Conservation (phyloP, 1,284 basidiomycete species). For the Binderoboletus segoi region DNA sequence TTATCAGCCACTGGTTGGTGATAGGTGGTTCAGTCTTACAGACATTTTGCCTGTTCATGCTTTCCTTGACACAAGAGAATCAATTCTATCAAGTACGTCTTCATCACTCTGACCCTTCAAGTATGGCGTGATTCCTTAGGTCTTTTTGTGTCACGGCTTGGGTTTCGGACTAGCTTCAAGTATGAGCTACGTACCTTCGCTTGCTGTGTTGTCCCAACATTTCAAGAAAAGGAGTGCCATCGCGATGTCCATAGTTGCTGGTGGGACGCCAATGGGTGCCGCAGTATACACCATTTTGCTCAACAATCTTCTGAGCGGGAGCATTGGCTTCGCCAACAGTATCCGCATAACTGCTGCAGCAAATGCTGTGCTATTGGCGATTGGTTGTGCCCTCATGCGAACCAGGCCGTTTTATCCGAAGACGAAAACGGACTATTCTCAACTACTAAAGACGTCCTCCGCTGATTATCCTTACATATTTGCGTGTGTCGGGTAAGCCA, state of each 20-base stretch:
- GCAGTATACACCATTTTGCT: conserved; percentile 40
- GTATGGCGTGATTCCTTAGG: conserved; percentile 16
- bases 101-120: neutral
- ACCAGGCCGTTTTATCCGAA: conserved; percentile 19
- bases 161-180: conserved; percentile 39
- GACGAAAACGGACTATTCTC: conserved; percentile 16
- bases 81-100: conserved; percentile 38
- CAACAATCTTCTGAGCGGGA: conserved; percentile 37
- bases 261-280: conserved; percentile 37
- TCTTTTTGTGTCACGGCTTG: conserved; percentile 41
- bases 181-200: conserved; percentile 35
- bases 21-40: conserved; percentile 31
- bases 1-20: conserved; percentile 29
- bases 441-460: conserved; percentile 17
- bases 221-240: conserved; percentile 35
- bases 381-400: conserved; percentile 33
- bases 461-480: conserved; percentile 30
- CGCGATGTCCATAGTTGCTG: conserved; percentile 36
- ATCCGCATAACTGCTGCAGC: conserved; percentile 33
- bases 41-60: conserved; percentile 37
- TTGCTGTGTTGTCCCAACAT: conserved; percentile 42
- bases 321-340: conserved; percentile 29
- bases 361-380: conserved; percentile 26
- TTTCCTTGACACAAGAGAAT: conserved; percentile 37
- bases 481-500: conserved; percentile 29